phyloP scores from a whole-genome alignment of 1,284 basidiomycete species.

The Moesziomyces antarcticus region DNA sequence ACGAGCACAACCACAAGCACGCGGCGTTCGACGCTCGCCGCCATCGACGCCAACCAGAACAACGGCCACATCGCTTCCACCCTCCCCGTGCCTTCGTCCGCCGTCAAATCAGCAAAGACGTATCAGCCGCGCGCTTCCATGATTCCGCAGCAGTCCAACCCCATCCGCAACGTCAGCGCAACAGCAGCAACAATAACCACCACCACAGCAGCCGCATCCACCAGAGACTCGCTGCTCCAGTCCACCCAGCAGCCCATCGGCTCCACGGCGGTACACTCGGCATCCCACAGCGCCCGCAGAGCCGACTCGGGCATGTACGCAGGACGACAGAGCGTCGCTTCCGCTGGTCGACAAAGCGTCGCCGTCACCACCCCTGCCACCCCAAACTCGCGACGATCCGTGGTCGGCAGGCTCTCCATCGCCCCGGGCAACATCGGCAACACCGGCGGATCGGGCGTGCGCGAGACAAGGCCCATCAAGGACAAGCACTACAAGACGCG shows the following conservation, averaged over 20 bases:
- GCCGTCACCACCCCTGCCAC: conserved; percentile 52
- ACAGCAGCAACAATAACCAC: conserved; percentile 6
- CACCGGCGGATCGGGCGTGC: conserved; percentile 31
- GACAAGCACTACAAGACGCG: conserved; percentile 53
- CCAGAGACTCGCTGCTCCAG: not conserved
- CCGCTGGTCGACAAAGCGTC: conserved; percentile 46
- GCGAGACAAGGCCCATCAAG: conserved; percentile 52
- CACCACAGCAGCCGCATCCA: conserved; percentile 11
- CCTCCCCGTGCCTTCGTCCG: conserved; percentile 45
- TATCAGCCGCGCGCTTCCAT: conserved; percentile 48
- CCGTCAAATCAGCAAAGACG: conserved; percentile 45
- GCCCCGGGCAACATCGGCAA: conserved; percentile 46
- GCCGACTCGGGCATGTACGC: conserved; percentile 41
- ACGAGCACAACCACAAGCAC: conserved; percentile 34
- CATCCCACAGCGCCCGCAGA: conserved; percentile 28
- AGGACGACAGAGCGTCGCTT: conserved; percentile 46
- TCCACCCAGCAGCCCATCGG: conserved; percentile 11
- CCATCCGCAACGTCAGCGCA: conserved; percentile 23
- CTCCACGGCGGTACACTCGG: conserved; percentile 31
- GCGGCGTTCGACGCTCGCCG: conserved; percentile 57
- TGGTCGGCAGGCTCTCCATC: conserved; percentile 49
- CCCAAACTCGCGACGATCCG: conserved; percentile 26
- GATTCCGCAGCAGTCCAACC: conserved; percentile 43
- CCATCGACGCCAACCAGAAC: conserved; percentile 58
- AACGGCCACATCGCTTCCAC: conserved; percentile 44